A percentile compares a stretch with the other conserved stretches of the same genome.
These are phyloP conservation scores for Crithidia acanthocephali DNA, from an alignment of 208 protist species.

Conservation along the genomic window DNA sequence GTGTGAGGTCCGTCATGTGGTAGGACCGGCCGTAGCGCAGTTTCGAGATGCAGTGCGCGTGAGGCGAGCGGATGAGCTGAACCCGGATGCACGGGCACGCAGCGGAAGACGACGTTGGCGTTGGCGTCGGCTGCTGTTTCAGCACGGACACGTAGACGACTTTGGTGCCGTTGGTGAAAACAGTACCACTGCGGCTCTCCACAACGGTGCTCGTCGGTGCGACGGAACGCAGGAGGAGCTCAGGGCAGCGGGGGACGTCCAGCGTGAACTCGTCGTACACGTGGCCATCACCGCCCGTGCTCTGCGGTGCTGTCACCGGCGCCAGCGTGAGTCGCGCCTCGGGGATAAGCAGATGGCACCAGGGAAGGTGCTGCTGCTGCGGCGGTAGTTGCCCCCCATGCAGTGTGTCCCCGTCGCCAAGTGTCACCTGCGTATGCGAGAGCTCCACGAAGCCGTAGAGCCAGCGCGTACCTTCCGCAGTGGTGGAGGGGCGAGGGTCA, in stretches of 20 bases:
- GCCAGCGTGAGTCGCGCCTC: conserved; percentile 19
- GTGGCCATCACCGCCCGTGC: neutral
- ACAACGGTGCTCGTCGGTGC: neutral
- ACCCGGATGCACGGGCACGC: conserved; percentile 2
- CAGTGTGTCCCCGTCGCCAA: neutral
- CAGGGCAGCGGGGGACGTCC: conserved; percentile 17
- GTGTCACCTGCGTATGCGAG: conserved; percentile 1
- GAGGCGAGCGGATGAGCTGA: conserved; percentile 6
- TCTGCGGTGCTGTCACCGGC: neutral
- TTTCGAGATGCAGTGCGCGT: neutral
- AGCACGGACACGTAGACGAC: conserved; percentile 22
- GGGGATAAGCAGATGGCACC: conserved; percentile 18
- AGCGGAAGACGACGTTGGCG: neutral
- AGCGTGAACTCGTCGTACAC: conserved; percentile 20
- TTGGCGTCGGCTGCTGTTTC: neutral
- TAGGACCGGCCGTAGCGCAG: conserved; percentile 27
- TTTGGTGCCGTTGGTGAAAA: neutral
- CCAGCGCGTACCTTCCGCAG: neutral
- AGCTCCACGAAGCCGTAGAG: conserved; percentile 24
- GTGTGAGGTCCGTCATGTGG: conserved; percentile 14
- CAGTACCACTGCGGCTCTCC: neutral
- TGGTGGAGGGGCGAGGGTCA: neutral
- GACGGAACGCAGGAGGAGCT: conserved; percentile 11
- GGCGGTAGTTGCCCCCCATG: neutral
- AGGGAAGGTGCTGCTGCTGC: conserved; percentile 5